Evolutionary conservation across 179 eudicot genomes (phyloP).

Genomic region (Spinacia oleracea): DNA sequence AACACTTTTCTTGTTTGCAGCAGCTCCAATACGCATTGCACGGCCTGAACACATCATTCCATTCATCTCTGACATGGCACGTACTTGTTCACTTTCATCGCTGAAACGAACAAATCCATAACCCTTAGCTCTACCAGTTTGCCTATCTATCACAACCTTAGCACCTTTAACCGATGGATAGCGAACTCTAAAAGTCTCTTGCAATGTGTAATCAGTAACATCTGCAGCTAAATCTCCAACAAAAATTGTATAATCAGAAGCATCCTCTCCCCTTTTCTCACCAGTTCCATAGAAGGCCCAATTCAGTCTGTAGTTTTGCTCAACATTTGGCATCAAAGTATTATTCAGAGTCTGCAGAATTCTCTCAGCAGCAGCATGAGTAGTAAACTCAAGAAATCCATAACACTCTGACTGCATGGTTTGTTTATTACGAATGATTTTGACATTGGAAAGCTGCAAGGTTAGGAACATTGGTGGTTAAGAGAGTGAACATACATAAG

Average conservation of each 20-base stretch:
- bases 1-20: conserved; percentile 72
- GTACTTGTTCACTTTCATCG: conserved; percentile 82
- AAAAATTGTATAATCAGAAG: conserved; percentile 74
- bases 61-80: conserved; percentile 97
- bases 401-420: conserved; percentile 76
- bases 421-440: conserved; percentile 83
- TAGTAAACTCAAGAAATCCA: conserved; percentile 73
- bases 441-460: conserved; percentile 60
- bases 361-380: conserved; percentile 77
- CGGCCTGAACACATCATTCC: conserved; percentile 75
- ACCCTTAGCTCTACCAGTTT: conserved; percentile 82
- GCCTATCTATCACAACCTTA: conserved; percentile 84
- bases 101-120: conserved; percentile 90
- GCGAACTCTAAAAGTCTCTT: conserved; percentile 73
- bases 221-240: conserved; percentile 94
- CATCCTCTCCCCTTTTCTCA: conserved; percentile 74
- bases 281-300: conserved; percentile 90
- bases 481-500: background rate
- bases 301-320: conserved; percentile 74
- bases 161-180: conserved; percentile 88
- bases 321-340: conserved; percentile 67
- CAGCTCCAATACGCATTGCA: conserved; percentile 94
- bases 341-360: conserved; percentile 64
- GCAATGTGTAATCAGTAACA: conserved; percentile 75
- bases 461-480: background rate